phyloP scores from a whole-genome alignment of 1,284 basidiomycete species.

The Ustilago bromivora region DNA sequence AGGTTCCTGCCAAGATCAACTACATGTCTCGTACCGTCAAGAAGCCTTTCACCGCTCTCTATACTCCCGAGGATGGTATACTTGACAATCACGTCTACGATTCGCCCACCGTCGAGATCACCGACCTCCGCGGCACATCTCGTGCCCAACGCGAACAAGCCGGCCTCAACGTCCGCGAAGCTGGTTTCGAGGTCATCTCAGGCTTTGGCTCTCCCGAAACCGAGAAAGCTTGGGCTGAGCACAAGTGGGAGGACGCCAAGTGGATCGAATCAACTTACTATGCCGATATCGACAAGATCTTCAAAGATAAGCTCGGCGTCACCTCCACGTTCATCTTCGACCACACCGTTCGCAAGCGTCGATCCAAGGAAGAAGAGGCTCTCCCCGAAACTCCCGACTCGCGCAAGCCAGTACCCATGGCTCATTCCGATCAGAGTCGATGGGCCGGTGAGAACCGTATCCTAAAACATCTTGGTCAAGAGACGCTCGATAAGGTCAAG shows the following conservation, averaged over 20 bases:
- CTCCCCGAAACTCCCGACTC: slow-evolving; percentile 48
- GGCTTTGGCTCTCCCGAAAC: slow-evolving; percentile 46
- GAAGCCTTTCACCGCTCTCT: slow-evolving; percentile 47
- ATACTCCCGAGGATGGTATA: slow-evolving; percentile 35
- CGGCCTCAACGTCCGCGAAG: slow-evolving; percentile 48
- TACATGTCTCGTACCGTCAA: slow-evolving; percentile 52
- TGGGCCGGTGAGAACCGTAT: slow-evolving; percentile 58
- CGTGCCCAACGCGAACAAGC: slow-evolving; percentile 22
- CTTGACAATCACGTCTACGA: slow-evolving; percentile 48
- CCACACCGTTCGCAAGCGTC: slow-evolving; percentile 58
- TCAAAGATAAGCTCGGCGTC: slow-evolving; percentile 56
- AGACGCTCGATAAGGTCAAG: slow-evolving; percentile 50
- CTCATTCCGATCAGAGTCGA: slow-evolving; percentile 57
- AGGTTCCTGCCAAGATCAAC: slow-evolving; percentile 50
- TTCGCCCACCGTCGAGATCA: slow-evolving; percentile 39
- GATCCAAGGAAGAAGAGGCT: slow-evolving; percentile 35
- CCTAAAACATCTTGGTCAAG: slow-evolving; percentile 54
- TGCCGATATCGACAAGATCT: slow-evolving; percentile 49
- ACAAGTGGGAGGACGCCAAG: slow-evolving; percentile 47
- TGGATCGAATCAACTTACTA: slow-evolving; percentile 58
- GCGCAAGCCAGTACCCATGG: slow-evolving; percentile 50
- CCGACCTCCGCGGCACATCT: slow-evolving; percentile 46
- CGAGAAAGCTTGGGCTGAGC: slow-evolving; percentile 39
- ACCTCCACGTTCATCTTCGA: slow-evolving; percentile 60
- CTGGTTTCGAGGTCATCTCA: slow-evolving; percentile 57